These are phyloP conservation scores for Corylus avellana DNA, from an alignment of 306 rosid genomes.

Conservation along the genomic window DNA sequence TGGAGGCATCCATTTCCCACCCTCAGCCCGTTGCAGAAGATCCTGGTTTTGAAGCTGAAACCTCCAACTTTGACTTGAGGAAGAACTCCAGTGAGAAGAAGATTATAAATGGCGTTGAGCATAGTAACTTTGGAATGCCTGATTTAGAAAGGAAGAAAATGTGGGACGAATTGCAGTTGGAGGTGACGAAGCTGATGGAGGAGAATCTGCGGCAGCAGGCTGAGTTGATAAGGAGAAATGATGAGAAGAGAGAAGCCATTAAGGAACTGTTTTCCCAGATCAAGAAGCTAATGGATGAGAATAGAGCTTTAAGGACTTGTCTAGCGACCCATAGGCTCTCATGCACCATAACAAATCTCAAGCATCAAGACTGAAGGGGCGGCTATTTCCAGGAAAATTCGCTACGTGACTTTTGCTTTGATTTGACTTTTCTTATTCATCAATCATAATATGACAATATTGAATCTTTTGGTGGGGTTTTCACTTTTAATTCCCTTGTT, in stretches of 20 bases:
- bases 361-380: too few relatives aligned
- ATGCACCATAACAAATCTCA: not conserved
- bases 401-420: too few relatives aligned
- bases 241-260: conserved; percentile 32
- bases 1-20: not conserved
- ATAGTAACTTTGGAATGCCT: not conserved
- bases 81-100: too few relatives aligned
- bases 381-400: too few relatives aligned
- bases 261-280: conserved; percentile 7
- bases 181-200: conserved; percentile 18
- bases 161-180: conserved; percentile 5
- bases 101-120: not conserved
- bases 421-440: too few relatives aligned
- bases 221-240: conserved; percentile 34
- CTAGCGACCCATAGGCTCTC: not conserved
- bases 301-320: conserved; percentile 9
- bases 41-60: not conserved
- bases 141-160: conserved; percentile 1
- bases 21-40: not conserved
- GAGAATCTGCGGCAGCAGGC: conserved; percentile 25
- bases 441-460: too few relatives aligned
- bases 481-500: too few relatives aligned
- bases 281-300: conserved; percentile 19
- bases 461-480: too few relatives aligned
- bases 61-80: not conserved